phyloP scores from a whole-genome alignment of 1,284 basidiomycete genomes.

The Psilocybe mexicana region DNA sequence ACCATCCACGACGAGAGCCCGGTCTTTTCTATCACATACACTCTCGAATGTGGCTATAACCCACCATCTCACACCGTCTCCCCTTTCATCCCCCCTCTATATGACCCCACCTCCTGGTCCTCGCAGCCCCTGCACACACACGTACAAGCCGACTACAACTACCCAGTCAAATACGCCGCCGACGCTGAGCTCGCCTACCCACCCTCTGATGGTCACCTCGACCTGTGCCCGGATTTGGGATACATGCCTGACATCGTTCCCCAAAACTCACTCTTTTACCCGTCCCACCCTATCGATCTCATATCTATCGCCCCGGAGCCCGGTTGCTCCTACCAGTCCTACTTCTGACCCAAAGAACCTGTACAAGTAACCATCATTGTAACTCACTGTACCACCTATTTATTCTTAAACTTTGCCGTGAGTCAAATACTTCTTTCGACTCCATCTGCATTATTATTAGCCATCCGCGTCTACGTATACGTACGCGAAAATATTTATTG shows the following conservation, averaged over 20 bases:
- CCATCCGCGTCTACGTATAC: background rate
- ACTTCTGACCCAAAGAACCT: background rate
- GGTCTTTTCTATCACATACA: constrained; percentile 13
- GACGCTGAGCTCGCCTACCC: background rate
- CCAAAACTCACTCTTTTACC: background rate
- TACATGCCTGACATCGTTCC: background rate
- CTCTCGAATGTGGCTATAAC: constrained; percentile 9
- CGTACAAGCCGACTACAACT: background rate
- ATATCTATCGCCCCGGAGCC: background rate
- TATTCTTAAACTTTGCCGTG: background rate
- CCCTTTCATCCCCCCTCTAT: background rate
- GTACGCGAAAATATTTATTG: no score
- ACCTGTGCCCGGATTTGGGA: background rate
- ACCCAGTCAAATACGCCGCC: background rate
- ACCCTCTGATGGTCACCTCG: background rate
- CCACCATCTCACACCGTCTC: background rate
- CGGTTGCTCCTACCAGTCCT: background rate
- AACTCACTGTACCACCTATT: background rate
- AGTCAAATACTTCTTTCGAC: background rate
- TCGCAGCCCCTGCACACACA: background rate
- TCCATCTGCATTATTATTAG: background rate
- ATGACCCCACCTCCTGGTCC: background rate
- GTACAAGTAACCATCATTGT: background rate
- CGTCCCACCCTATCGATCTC: background rate
- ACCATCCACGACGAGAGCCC: constrained; percentile 1